Evolutionary conservation across 371 early-diverging fungal genomes (phyloP).

Genomic region (Mucor circinelloides): DNA sequence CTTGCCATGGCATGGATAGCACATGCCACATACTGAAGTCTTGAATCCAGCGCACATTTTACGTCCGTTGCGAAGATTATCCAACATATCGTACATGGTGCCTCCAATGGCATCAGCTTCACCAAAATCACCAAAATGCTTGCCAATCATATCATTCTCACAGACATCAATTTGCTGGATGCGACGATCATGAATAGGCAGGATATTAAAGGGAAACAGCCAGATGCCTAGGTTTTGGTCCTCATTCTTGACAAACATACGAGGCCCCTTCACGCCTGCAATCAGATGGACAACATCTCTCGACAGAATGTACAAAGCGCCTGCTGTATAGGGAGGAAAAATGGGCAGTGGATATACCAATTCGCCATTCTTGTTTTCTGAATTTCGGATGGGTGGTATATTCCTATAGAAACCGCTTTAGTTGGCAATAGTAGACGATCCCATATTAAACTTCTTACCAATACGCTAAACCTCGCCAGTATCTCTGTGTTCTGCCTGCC

Average conservation of each 20-base stretch:
- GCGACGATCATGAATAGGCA: conserved; percentile 58
- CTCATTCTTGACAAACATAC: conserved; percentile 59
- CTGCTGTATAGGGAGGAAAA: conserved; percentile 62
- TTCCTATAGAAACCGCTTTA: conserved; percentile 24
- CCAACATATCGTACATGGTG: conserved; percentile 59
- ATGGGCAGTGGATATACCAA: conserved; percentile 49
- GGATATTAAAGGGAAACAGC: conserved; percentile 60
- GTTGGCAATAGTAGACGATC: neutral
- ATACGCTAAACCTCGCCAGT: conserved; percentile 66
- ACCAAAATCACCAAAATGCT: conserved; percentile 62
- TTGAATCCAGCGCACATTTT: conserved; percentile 50
- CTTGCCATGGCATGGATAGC: conserved; percentile 61
- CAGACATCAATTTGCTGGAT: conserved; percentile 69
- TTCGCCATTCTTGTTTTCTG: conserved; percentile 49
- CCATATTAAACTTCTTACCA: conserved; percentile 36
- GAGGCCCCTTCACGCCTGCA: conserved; percentile 53
- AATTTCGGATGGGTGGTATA: conserved; percentile 47
- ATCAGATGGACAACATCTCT: conserved; percentile 59
- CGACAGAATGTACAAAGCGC: conserved; percentile 60
- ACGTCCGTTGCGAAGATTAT: conserved; percentile 46
- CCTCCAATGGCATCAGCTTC: conserved; percentile 57
- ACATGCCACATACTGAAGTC: conserved; percentile 53
- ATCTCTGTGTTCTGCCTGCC: conserved; percentile 54
- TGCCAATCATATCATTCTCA: conserved; percentile 65
- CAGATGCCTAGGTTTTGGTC: conserved; percentile 65